Percentiles rank a stretch among this genome's conserved stretches.
Conservation (phyloP, 2,329 filamentous ascomycete genomes). For the Dichotomopilus funicola region DNA sequence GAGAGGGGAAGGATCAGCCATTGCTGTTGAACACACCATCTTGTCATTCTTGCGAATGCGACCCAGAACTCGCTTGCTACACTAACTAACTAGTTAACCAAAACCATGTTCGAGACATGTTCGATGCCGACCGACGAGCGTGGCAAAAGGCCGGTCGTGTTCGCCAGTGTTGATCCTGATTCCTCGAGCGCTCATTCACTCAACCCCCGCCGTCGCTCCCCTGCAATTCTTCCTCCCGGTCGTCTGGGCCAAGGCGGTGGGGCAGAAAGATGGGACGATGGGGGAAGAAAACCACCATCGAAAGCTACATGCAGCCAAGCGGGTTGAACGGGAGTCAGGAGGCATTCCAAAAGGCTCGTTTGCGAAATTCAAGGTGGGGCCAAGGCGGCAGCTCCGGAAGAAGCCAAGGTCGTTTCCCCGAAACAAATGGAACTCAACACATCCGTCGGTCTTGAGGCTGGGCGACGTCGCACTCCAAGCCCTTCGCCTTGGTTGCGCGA, state of each 20-base stretch:
- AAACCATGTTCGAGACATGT: too few relatives aligned
- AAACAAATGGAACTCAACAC: too few relatives aligned
- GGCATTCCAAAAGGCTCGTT: too few relatives aligned
- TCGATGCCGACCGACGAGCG: neutral
- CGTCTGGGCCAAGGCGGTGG: neutral
- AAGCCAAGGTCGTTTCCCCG: too few relatives aligned
- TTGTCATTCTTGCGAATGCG: conserved; percentile 2
- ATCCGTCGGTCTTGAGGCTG: too few relatives aligned
- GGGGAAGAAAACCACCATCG: neutral
- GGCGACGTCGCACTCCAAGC: too few relatives aligned
- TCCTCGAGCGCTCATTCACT: neutral
- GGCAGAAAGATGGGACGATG: neutral
- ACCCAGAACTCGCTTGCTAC: neutral
- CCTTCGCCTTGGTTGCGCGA: too few relatives aligned
- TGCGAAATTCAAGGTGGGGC: neutral
- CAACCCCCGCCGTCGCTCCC: too few relatives aligned
- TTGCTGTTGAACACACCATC: neutral
- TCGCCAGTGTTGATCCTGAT: neutral
- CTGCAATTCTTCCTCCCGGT: too few relatives aligned
- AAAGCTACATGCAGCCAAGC: conserved; percentile 6
- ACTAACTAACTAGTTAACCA: neutral
- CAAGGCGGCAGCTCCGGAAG: too few relatives aligned
- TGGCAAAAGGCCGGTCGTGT: neutral
- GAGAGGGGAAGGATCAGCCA: neutral
- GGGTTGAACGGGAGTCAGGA: neutral